Percentiles rank a stretch among this genome's conserved stretches.
Evolutionary conservation across 257 asterid genomes (phyloP).

Genomic region (Cynanchum wilfordii): DNA sequence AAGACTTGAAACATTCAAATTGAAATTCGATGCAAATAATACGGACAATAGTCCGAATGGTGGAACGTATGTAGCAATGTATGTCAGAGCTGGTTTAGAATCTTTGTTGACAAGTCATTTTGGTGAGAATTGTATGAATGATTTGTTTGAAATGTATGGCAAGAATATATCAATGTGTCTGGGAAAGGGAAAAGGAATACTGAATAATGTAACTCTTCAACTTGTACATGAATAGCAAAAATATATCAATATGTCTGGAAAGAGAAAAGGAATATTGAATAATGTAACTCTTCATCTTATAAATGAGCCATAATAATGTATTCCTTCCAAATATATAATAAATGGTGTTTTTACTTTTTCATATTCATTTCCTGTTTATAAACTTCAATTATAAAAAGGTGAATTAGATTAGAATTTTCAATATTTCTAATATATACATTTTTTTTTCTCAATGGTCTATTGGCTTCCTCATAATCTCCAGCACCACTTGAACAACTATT

Average conservation of each 20-base stretch:
- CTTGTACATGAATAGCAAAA: too few relatives aligned
- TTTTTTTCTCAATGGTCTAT: too few relatives aligned
- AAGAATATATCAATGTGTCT: neutral
- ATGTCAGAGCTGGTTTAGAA: slow-evolving; percentile 6
- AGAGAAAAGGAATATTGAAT: neutral
- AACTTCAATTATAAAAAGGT: too few relatives aligned
- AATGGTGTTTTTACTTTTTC: too few relatives aligned
- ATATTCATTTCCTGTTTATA: too few relatives aligned
- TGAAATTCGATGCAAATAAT: neutral
- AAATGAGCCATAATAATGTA: too few relatives aligned
- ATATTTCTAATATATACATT: too few relatives aligned
- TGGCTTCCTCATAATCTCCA: too few relatives aligned
- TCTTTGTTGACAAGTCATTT: slow-evolving; percentile 10
- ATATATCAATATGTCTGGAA: neutral
- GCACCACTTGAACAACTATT: too few relatives aligned
- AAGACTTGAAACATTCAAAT: neutral
- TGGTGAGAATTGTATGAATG: slow-evolving; percentile 12
- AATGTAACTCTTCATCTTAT: neutral
- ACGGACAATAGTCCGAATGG: neutral
- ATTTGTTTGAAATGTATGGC: neutral
- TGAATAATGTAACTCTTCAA: neutral
- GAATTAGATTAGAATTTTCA: too few relatives aligned
- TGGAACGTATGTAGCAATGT: neutral
- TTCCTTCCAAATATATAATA: too few relatives aligned
- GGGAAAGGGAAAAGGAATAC: neutral